Evolutionary conservation across 2,329 filamentous ascomycete species (phyloP).

Genomic region (Stachybotrys echinatus): DNA sequence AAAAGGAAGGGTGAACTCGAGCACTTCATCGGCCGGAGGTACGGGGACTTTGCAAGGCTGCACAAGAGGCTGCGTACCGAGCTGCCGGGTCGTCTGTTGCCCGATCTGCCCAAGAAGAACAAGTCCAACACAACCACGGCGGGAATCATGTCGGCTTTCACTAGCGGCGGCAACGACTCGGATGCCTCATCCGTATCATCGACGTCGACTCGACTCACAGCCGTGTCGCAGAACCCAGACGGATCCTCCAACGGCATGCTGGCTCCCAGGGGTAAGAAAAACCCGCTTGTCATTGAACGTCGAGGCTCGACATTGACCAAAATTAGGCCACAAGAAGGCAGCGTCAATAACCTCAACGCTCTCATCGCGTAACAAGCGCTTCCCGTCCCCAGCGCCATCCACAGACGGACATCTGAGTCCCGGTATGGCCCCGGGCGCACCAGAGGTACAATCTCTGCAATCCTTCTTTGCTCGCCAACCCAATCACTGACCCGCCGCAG

Average conservation of each 20-base stretch:
- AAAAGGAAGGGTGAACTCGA: constrained; percentile 72
- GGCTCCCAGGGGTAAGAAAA: constrained; percentile 16
- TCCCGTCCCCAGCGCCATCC: constrained; percentile 23
- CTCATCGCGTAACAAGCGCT: constrained; percentile 19
- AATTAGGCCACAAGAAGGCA: constrained; percentile 6
- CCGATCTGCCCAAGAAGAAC: constrained; percentile 86
- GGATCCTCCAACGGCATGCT: constrained; percentile 16
- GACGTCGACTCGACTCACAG: constrained; percentile 61
- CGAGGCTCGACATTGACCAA: background rate
- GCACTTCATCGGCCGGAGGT: constrained; percentile 76
- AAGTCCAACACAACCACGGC: constrained; percentile 68
- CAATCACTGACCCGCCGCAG: constrained; percentile 25
- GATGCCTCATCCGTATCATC: constrained; percentile 80
- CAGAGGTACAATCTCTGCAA: background rate
- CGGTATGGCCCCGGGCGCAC: background rate
- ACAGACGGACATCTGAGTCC: constrained; percentile 24
- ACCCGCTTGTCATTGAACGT: background rate
- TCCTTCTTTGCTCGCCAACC: background rate
- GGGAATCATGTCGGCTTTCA: constrained; percentile 45
- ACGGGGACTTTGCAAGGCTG: constrained; percentile 79
- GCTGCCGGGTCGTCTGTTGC: constrained; percentile 83
- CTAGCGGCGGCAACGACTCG: constrained; percentile 59
- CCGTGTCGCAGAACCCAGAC: constrained; percentile 16
- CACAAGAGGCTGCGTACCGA: constrained; percentile 77
- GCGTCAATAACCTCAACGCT: constrained; percentile 25